Conservation (phyloP, 2,329 filamentous ascomycete genomes). For the Metarhizium brunneum region DNA sequence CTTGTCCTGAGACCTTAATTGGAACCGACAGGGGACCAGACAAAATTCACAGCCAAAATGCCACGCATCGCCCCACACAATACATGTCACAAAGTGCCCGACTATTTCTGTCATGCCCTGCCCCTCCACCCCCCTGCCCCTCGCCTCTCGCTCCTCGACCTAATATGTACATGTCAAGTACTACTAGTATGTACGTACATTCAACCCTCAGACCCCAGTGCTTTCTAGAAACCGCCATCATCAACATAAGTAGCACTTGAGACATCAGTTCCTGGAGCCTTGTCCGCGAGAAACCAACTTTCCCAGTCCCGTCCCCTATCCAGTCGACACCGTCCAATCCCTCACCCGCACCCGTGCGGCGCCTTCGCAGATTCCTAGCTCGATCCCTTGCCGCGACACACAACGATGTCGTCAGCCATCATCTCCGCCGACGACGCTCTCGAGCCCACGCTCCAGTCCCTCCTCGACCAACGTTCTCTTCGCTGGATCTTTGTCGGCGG, state of each 20-base stretch:
- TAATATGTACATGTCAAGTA: background rate
- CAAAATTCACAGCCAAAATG: background rate
- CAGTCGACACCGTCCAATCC: too few species aligned
- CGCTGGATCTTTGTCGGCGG: conserved; percentile 99
- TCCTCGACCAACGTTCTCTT: conserved; percentile 88
- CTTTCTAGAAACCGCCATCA: conserved; percentile 3
- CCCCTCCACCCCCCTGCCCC: background rate
- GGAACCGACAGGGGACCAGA: background rate
- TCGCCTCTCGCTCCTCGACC: background rate
- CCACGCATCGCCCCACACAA: background rate
- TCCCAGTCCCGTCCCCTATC: background rate
- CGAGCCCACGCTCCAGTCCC: conserved; percentile 87
- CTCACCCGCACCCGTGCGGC: background rate
- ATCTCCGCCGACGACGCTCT: conserved; percentile 57
- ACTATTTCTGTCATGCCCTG: background rate
- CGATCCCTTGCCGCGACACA: background rate
- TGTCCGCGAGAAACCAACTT: background rate
- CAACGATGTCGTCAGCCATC: conserved; percentile 30
- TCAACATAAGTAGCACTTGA: background rate
- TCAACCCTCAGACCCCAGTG: background rate
- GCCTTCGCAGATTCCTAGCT: background rate
- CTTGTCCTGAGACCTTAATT: too few species aligned
- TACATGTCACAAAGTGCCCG: background rate
- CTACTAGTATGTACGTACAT: too few species aligned
- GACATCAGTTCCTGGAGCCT: background rate